phyloP scores from a whole-genome alignment of 1,284 basidiomycete species.

The Vanrija pseudolonga region DNA sequence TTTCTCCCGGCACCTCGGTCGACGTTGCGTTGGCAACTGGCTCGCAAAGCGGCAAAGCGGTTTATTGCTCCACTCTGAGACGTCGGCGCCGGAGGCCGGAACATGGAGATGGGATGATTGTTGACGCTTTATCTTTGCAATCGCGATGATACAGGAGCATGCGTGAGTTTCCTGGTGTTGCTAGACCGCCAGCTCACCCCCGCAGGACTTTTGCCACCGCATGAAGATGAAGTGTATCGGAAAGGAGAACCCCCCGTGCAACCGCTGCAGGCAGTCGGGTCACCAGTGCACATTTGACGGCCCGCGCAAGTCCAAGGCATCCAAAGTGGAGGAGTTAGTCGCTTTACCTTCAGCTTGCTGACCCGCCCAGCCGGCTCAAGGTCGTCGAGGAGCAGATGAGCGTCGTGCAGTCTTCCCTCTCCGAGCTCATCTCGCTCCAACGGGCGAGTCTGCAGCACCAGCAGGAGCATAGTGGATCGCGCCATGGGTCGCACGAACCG shows the following conservation, averaged over 20 bases:
- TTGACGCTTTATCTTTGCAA: neutral
- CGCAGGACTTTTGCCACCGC: slow-evolving; percentile 41
- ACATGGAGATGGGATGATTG: no score
- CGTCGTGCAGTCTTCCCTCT: slow-evolving; percentile 68
- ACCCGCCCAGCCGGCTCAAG: slow-evolving; percentile 66
- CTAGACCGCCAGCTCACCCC: neutral
- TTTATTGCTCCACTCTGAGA: no score
- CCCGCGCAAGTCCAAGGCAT: slow-evolving; percentile 66
- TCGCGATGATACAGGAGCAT: neutral
- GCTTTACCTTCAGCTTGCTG: neutral
- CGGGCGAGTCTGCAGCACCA: slow-evolving; percentile 48
- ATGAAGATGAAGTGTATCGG: slow-evolving; percentile 59
- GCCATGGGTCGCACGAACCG: no score
- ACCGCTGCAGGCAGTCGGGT: slow-evolving; percentile 74
- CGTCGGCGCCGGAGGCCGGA: no score
- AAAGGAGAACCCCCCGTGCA: slow-evolving; percentile 86
- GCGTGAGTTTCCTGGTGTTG: neutral
- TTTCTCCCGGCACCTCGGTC: neutral
- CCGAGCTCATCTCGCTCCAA: slow-evolving; percentile 62
- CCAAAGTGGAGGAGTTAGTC: slow-evolving; percentile 75
- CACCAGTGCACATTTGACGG: slow-evolving; percentile 87
- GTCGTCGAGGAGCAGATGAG: slow-evolving; percentile 76
- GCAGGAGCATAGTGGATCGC: no score
- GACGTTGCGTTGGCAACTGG: neutral
- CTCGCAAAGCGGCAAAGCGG: no score